Evolutionary conservation across 2,329 filamentous ascomycete genomes (phyloP), one percentile per base, ranked within the genome.

Genomic region (Amauroascus niger): DNA sequence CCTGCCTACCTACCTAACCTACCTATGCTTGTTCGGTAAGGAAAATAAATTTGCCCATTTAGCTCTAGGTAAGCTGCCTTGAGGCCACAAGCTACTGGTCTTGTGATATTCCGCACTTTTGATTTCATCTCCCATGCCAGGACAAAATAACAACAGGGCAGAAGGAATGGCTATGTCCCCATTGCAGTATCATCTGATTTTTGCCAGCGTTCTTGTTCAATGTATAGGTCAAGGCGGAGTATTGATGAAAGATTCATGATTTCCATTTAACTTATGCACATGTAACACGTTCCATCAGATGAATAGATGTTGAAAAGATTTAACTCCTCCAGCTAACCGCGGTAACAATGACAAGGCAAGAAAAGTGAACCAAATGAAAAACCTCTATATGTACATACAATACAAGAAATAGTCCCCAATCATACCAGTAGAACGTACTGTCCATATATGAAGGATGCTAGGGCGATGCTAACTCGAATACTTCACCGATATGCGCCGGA

Each of bases 401-500:
- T 61, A 63, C 63, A 65, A 64, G 64, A 67, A 66, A 52, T 39
- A 43, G 16, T 63, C 68, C 64, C 67, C 65, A 62, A 65, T 64
- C 68, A 71, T 69, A 67, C 65, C 66, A 62, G 60, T 61, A 20
- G 26, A 52, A 28, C 49, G 20, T 40, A 41, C 16, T 33, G 43
- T 49, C 51, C 24, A 33, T 20, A 43, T 18, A 41, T 33, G 16
- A 33, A 24, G 13, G 47, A 46, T 22, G n/a, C 13, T 7, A 47
- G 43, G 50, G 18, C 50, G 47, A 41, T 49, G 33, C 51, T 41
- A 40, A 53, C 20, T 18, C 26, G 33, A 67, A 71, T 71, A 69
- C 68, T 62, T 67, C 63, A 64, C 61, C 63, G 58, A 58, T 61
- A 70, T 68, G 67, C 70, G 69, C 70, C 70, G 64, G 70, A 71